These are phyloP conservation scores for Lentinula novae-zelandiae DNA, from an alignment of 1,284 basidiomycete species.

Conservation along the genomic window DNA sequence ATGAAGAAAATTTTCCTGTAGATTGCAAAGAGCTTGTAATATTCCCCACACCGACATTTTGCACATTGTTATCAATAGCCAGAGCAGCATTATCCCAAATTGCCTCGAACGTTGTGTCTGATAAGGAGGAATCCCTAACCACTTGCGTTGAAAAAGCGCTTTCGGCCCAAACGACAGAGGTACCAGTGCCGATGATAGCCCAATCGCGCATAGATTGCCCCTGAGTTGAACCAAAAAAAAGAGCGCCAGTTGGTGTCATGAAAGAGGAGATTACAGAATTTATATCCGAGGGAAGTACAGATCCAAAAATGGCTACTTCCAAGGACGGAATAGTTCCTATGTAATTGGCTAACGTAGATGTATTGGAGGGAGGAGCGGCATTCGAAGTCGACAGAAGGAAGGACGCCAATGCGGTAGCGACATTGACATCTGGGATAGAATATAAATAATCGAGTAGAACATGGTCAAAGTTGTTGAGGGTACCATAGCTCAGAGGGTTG, in stretches of 20 bases:
- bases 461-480: conserved; percentile 49
- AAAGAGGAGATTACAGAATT: conserved; percentile 48
- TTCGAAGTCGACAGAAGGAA: conserved; percentile 40
- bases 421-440: conserved; percentile 42
- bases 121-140: conserved; percentile 44
- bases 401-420: conserved; percentile 45
- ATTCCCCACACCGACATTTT: conserved; percentile 34
- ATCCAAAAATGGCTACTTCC: conserved; percentile 62
- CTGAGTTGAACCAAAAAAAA: conserved; percentile 58
- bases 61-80: conserved; percentile 30
- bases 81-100: conserved; percentile 47
- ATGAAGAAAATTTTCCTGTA: conserved; percentile 27
- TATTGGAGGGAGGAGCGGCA: conserved; percentile 37
- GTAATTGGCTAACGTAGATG: conserved; percentile 35
- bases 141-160: conserved; percentile 43
- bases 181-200: conserved; percentile 41
- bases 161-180: conserved; percentile 48
- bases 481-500: conserved; percentile 54
- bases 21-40: conserved; percentile 34
- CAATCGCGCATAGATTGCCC: conserved; percentile 48
- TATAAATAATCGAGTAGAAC: conserved; percentile 55
- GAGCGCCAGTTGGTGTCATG: conserved; percentile 39
- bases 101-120: conserved; percentile 39
- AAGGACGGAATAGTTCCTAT: conserved; percentile 46
- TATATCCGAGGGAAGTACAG: conserved; percentile 45